phyloP scores from a whole-genome alignment of 2,329 filamentous ascomycete species.

The Microcyclospora pomicola region DNA sequence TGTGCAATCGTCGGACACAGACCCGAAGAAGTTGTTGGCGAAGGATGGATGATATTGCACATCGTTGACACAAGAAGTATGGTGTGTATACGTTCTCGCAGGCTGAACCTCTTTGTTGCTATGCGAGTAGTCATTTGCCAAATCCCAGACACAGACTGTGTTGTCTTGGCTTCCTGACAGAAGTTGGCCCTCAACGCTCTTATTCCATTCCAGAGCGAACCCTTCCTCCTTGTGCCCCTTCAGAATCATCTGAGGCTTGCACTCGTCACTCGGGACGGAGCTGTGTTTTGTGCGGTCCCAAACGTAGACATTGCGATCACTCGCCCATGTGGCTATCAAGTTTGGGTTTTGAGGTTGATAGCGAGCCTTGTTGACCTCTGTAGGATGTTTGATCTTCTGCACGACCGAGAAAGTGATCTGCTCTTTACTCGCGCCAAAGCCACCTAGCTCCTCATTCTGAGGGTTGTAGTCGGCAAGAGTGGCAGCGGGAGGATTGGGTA shows the following conservation, averaged over 20 bases:
- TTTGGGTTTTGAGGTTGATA: constrained; percentile 97
- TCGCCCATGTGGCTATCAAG: constrained; percentile 83
- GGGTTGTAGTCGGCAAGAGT: constrained; percentile 82
- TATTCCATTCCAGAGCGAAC: constrained; percentile 87
- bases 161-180: constrained; percentile 85
- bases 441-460: constrained; percentile 81
- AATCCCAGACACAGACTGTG: constrained; percentile 86
- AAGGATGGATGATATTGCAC: constrained; percentile 89
- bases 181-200: constrained; percentile 65
- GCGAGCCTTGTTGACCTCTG: constrained; percentile 95
- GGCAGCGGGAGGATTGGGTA: constrained; percentile 62
- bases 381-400: constrained; percentile 91
- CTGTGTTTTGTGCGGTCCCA: constrained; percentile 95
- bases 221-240: constrained; percentile 78
- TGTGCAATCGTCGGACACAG: constrained; percentile 87
- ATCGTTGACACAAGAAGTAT: constrained; percentile 86
- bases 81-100: constrained; percentile 66
- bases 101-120: constrained; percentile 58
- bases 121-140: constrained; percentile 55
- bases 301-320: constrained; percentile 76
- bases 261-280: constrained; percentile 47
- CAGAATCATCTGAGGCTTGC: constrained; percentile 73
- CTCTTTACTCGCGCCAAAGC: constrained; percentile 67
- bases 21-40: constrained; percentile 64
- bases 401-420: constrained; percentile 80